Conservation (phyloP, 139 green algal species). For the Protoeuglena noctilucae region DNA sequence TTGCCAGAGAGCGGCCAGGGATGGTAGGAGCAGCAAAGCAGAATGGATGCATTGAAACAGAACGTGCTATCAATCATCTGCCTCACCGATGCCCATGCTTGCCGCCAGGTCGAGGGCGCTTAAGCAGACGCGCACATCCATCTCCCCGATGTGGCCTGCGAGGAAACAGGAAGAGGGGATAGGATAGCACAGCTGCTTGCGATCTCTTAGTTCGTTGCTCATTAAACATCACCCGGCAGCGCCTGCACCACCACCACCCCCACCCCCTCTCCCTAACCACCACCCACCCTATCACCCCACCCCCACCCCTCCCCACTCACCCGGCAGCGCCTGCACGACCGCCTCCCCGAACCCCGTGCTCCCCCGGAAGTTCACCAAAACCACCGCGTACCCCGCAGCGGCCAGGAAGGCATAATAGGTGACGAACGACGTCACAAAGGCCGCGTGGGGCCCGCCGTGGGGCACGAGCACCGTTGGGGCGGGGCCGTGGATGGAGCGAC, state of each 20-base stretch:
- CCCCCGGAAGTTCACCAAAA: conserved; percentile 25
- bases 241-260: too few species aligned
- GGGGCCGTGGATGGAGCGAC: conserved; percentile 9
- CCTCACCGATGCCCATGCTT: conserved; percentile 1
- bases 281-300: too few species aligned
- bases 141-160: conserved; percentile 31
- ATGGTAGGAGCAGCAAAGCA: too few species aligned
- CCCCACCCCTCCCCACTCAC: too few species aligned
- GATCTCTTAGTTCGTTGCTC: too few species aligned
- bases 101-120: conserved; percentile 38
- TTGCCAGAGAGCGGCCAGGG: too few species aligned
- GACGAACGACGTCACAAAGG: conserved; percentile 39
- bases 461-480: conserved; percentile 47
- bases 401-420: conserved; percentile 45
- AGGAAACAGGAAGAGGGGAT: neutral
- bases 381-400: conserved; percentile 44
- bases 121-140: conserved; percentile 81
- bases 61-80: too few species aligned
- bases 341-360: conserved; percentile 57
- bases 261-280: neutral
- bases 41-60: too few species aligned
- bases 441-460: conserved; percentile 76
- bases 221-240: too few species aligned
- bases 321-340: conserved; percentile 58
- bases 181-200: neutral